Percentiles rank a stretch among this genome's conserved stretches.
These are phyloP conservation scores for Boletellus dicymbophilus DNA, from an alignment of 1,284 basidiomycete genomes.

Conservation along the genomic window DNA sequence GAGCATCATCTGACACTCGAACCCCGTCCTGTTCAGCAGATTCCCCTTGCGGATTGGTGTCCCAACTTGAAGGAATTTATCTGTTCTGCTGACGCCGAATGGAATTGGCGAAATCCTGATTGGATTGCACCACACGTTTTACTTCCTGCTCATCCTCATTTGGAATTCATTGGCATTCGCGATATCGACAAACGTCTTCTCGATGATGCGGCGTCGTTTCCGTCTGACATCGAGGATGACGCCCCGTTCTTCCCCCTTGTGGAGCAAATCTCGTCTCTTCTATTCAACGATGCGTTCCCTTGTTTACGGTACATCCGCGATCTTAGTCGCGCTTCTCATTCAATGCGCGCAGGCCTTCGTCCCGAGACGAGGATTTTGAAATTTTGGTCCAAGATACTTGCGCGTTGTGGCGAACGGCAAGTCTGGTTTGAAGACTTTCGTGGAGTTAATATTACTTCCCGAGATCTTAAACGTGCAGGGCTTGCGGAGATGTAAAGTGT, in stretches of 20 bases:
- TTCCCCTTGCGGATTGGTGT: slow-evolving; percentile 61
- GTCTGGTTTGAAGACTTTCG: slow-evolving; percentile 36
- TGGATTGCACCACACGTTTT: slow-evolving; percentile 79
- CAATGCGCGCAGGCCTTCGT: slow-evolving; percentile 29
- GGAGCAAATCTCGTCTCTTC: slow-evolving; percentile 62
- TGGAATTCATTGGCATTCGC: slow-evolving; percentile 69
- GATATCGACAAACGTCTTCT: slow-evolving; percentile 65
- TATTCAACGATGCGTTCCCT: slow-evolving; percentile 64
- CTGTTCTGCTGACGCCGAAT: slow-evolving; percentile 72
- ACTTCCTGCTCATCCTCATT: slow-evolving; percentile 57
- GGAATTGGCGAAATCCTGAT: slow-evolving; percentile 77
- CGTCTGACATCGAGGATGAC: slow-evolving; percentile 34
- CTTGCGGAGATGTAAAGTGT: slow-evolving; percentile 18
- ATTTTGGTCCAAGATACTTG: slow-evolving; percentile 36
- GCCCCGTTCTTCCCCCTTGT: slow-evolving; percentile 63
- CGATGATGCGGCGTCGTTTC: slow-evolving; percentile 38
- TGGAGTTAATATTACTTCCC: slow-evolving; percentile 32
- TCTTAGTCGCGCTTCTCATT: slow-evolving; percentile 39
- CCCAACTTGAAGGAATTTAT: slow-evolving; percentile 69
- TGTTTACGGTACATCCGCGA: slow-evolving; percentile 61
- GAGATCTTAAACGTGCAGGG: slow-evolving; percentile 33
- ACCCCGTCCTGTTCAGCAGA: slow-evolving; percentile 35
- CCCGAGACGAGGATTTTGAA: slow-evolving; percentile 30
- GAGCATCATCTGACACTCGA: slow-evolving; percentile 59
- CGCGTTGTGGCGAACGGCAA: slow-evolving; percentile 31